Evolutionary conservation across 768 basidiomycete species (phyloP).

Genomic region (Cystobasidiopsis lactophilus): DNA sequence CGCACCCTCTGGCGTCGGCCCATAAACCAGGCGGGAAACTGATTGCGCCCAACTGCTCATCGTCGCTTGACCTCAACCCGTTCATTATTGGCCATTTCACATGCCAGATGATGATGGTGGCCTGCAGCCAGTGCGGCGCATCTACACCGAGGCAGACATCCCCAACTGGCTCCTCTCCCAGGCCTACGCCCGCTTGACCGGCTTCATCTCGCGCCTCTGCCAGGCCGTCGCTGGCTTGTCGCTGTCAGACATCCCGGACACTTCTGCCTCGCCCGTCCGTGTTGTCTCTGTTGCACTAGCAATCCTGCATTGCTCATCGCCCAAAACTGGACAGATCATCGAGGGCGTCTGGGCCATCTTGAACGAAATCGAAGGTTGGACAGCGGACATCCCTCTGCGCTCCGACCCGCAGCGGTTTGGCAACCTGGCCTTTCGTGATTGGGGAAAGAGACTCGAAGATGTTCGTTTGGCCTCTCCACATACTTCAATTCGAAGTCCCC

Average conservation of each 20-base stretch:
- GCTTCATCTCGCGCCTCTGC: constrained; percentile 52
- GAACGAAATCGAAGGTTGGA: constrained; percentile 46
- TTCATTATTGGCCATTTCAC: too few species aligned
- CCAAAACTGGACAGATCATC: constrained; percentile 22
- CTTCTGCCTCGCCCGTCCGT: constrained; percentile 13
- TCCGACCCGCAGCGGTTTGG: constrained; percentile 65
- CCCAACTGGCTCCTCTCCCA: constrained; percentile 51
- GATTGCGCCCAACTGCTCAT: not conserved
- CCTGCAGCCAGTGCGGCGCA: constrained; percentile 23
- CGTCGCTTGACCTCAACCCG: too few species aligned
- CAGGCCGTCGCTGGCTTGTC: constrained; percentile 49
- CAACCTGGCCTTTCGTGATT: constrained; percentile 70
- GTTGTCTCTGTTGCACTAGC: not conserved
- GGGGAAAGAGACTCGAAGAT: constrained; percentile 57
- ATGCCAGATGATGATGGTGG: too few species aligned
- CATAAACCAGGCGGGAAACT: constrained; percentile 78
- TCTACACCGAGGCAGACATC: constrained; percentile 55
- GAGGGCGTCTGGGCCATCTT: constrained; percentile 36
- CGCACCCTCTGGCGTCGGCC: constrained; percentile 56
- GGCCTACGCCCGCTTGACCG: constrained; percentile 42
- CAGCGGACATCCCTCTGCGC: constrained; percentile 56
- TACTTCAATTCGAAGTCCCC: not conserved
- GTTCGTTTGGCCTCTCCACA: constrained; percentile 27
- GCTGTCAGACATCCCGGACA: constrained; percentile 40
- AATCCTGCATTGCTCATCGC: too few species aligned